A percentile compares a stretch with the other conserved stretches of the same genome.
Evolutionary conservation across 371 early-diverging fungal genomes (phyloP).

Genomic region (Apophysomyces elegans): DNA sequence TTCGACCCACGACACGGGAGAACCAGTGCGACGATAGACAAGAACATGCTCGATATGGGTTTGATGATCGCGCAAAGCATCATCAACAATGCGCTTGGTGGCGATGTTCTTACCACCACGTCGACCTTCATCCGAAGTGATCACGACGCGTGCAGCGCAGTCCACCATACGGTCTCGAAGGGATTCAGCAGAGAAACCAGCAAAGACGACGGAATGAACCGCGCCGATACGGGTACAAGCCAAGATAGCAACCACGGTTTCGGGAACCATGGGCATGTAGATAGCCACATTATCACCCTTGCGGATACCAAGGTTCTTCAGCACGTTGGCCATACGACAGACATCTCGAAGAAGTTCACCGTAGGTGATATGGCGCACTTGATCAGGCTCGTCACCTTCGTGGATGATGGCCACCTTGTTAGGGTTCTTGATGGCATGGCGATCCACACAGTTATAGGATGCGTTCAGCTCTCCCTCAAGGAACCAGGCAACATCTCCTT

Average conservation of each 20-base stretch:
- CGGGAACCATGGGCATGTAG: constrained; percentile 98
- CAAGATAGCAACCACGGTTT: constrained; percentile 89
- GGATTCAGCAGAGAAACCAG: constrained; percentile 90
- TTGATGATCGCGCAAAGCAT: constrained; percentile 66
- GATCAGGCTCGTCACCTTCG: constrained; percentile 88
- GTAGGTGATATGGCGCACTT: constrained; percentile 79
- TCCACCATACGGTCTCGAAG: constrained; percentile 86
- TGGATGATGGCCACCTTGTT: constrained; percentile 83
- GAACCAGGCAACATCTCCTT: constrained; percentile 93
- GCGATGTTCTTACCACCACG: constrained; percentile 92
- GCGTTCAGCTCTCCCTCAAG: constrained; percentile 93
- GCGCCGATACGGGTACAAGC: constrained; percentile 96
- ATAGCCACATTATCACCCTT: constrained; percentile 95
- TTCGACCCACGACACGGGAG: constrained; percentile 67
- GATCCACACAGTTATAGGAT: constrained; percentile 96
- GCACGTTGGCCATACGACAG: constrained; percentile 80
- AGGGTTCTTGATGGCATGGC: constrained; percentile 80
- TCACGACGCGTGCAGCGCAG: constrained; percentile 75
- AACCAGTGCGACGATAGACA: constrained; percentile 87
- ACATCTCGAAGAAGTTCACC: constrained; percentile 83
- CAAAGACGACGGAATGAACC: constrained; percentile 93
- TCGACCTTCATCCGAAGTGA: constrained; percentile 87
- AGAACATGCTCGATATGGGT: constrained; percentile 82
- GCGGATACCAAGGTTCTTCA: constrained; percentile 78
- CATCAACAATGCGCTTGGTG: constrained; percentile 92